Conservation (phyloP, 1,284 basidiomycete genomes). For the Cutaneotrichosporon sp. region DNA sequence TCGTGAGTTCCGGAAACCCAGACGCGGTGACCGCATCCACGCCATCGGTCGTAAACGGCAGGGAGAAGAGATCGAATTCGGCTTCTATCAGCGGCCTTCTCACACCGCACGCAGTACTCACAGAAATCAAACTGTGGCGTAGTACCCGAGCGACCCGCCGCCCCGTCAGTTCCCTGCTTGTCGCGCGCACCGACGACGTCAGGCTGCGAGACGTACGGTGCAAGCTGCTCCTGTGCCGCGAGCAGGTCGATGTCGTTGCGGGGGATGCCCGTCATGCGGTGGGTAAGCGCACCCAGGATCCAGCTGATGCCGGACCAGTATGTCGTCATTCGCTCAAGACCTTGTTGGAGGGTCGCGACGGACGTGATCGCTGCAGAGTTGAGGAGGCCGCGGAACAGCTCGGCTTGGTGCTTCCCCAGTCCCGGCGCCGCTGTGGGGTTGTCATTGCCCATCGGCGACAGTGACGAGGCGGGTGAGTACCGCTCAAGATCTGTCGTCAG, state of each 20-base stretch:
- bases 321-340: slow-evolving; percentile 20
- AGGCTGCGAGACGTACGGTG: neutral
- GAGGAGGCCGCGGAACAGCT: slow-evolving; percentile 21
- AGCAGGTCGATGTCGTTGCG: slow-evolving; percentile 25
- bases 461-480: neutral
- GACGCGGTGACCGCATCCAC: neutral
- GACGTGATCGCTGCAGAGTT: slow-evolving; percentile 19
- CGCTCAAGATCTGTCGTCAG: slow-evolving; percentile 13
- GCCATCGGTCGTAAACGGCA: neutral
- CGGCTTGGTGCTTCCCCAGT: neutral
- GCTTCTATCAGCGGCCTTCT: neutral
- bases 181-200: no score
- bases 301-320: slow-evolving; percentile 29
- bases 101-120: neutral
- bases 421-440: neutral
- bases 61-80: neutral
- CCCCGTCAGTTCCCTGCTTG: no score
- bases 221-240: slow-evolving; percentile 20
- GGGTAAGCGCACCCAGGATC: slow-evolving; percentile 24
- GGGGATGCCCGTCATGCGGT: slow-evolving; percentile 22
- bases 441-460: no score
- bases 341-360: slow-evolving; percentile 23
- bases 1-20: no score
- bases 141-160: neutral
- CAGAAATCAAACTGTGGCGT: neutral